Evolutionary conservation across 2,329 filamentous ascomycete genomes (phyloP), one percentile per base, ranked within the genome.

Genomic region (Sordariomycetes sp.): DNA sequence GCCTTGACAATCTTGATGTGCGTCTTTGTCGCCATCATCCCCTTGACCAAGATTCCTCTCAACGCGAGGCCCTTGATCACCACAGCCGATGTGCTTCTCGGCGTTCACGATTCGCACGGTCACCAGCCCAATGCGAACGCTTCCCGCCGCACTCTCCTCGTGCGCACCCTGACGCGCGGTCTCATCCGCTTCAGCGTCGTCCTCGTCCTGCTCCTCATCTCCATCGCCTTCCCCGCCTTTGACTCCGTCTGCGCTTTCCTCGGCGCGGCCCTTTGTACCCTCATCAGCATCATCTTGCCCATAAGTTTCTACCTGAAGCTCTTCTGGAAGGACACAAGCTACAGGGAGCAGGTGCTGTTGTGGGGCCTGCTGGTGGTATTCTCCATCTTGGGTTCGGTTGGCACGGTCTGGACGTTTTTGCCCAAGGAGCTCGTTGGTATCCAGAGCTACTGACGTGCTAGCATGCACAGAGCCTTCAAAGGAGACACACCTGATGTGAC

Each of bases 191-290:
- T 94, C 3, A 41, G 73, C 12, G 77, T 79, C 11, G 71, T 86
- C 12, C 45, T 83, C n/a, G 43, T 82, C 3, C 85, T 95, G 47
- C 72, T 95, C 21, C 51, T 74, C 32, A 82, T 95, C 39, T 78
- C 88, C 6, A 66, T 77, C 31, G 39, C 68, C 3, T 75, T 77
- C 49, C 87, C 88, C 1, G 74, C 77, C 0, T 94, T 94, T 50
- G 87, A 94, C 53, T 79, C 80, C 34, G 88, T 94, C 50, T 94
- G 94, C 79, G 83, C 84, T 4, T 79, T 94, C 41, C 79, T 96
- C 62, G 90, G 92, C 10, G 86, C 83, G 25, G 82, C 87, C 4
- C 71, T 94, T 12, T 95, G 90, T 61, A 94, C 94, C 48, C 86
- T 85, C 14, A 93, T 96, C 44, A 96, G 90, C 59, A 79, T 96